Base-by-base conservation (phyloP, 192 early-diverging fungal genomes). In the Phycomyces blakesleeanus region DNA sequence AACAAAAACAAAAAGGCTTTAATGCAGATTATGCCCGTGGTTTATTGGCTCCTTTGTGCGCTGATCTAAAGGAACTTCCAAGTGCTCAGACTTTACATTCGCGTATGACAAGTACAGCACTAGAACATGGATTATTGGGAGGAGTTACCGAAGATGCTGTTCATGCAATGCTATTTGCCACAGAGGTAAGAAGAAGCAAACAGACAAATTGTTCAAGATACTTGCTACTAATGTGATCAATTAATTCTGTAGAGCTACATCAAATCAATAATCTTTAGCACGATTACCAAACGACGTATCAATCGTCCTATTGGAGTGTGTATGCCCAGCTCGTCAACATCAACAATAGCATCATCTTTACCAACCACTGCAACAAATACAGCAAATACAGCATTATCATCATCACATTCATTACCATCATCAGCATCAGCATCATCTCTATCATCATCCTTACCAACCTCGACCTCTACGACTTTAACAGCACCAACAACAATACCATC, bases 101-200 rank as follows among this genome's bases (percentile, higher is more conserved):
- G 22, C 78, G 89, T 21, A 85, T 90, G 87, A 82, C 82, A 4
- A 84, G 83, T 1, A 77, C 87, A 29, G 84, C 87, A 3, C 69
- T 86, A 56, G 87, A 90, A 63, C 80, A 87, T 51, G 87, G 87
- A 0, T 67, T 90, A 42, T 39, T 84, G 21, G 85, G 82, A 15
- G 89, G 89, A 12, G 85, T 85, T 1, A 77, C 78, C 18, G 78
- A 82, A 21, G 83, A 84, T 24, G 67, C 78, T 22, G 82, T 87
- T 24, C 81, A 88, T 59, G 74, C 84, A 24, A 77, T 90, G 73
- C 58, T 88, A 37, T 84, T 84, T 57, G 84, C 85, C 5, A 73
- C 88, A 61, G 89, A 90, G 75, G 83, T 79, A 75, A 26, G n/a
- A n/a, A n/a, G n/a, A n/a, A n/a, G n/a, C n/a, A n/a, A n/a, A n/a